phyloP scores from a whole-genome alignment of 2,329 filamentous ascomycete species.

The Talaromyces sp. region DNA sequence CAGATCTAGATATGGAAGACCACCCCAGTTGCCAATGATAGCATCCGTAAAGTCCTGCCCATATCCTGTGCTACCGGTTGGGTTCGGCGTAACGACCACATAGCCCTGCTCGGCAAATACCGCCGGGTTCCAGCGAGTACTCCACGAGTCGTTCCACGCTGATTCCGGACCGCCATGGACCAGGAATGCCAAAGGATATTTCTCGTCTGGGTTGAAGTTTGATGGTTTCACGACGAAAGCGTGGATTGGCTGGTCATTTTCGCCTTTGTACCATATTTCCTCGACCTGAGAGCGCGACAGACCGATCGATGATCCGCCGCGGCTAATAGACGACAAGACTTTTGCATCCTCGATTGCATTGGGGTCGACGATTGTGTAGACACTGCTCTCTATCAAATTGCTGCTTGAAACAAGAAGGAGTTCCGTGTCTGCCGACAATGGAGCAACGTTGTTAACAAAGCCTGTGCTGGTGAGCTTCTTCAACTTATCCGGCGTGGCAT shows the following conservation, averaged over 20 bases:
- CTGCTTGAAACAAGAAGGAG: slow-evolving; percentile 44
- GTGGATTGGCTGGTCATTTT: slow-evolving; percentile 43
- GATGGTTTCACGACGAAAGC: slow-evolving; percentile 49
- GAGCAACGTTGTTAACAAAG: slow-evolving; percentile 40
- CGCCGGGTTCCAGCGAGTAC: slow-evolving; percentile 53
- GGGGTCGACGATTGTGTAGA: slow-evolving; percentile 43
- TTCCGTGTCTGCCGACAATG: slow-evolving; percentile 33
- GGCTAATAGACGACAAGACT: slow-evolving; percentile 39
- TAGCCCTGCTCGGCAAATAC: slow-evolving; percentile 62
- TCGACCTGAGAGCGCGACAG: slow-evolving; percentile 42
- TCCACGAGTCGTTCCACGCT: slow-evolving; percentile 55
- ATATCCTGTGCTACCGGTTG: slow-evolving; percentile 58
- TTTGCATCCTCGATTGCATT: slow-evolving; percentile 27
- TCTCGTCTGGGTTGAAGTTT: slow-evolving; percentile 44
- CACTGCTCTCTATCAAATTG: slow-evolving; percentile 45
- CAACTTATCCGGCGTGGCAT: slow-evolving; percentile 30
- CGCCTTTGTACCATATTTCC: slow-evolving; percentile 48
- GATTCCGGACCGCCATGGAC: slow-evolving; percentile 53
- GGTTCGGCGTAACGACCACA: slow-evolving; percentile 58
- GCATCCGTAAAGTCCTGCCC: slow-evolving; percentile 54
- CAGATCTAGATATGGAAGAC: slow-evolving; percentile 55
- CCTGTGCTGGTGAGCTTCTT: slow-evolving; percentile 41
- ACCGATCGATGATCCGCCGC: slow-evolving; percentile 39
- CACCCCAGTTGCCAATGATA: slow-evolving; percentile 54
- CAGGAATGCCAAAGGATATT: slow-evolving; percentile 54